phyloP scores from a whole-genome alignment of 2,329 filamentous ascomycete genomes.

The Phaeosphaeria sp. region DNA sequence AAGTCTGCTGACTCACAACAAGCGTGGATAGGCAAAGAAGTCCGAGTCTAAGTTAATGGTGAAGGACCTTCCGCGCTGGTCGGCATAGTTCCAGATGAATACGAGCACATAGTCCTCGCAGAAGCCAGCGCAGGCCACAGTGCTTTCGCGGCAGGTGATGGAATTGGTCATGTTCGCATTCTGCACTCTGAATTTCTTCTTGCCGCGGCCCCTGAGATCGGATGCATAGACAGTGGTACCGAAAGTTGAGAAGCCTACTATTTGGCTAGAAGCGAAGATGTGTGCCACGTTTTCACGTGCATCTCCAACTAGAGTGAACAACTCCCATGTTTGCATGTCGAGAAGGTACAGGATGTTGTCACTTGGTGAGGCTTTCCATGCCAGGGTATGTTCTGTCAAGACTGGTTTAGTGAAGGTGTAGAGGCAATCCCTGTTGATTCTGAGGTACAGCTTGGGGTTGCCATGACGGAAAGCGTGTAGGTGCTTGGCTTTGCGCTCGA shows the following conservation, averaged over 20 bases:
- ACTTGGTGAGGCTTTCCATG: slow-evolving; percentile 12
- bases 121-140: slow-evolving; percentile 27
- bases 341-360: slow-evolving; percentile 17
- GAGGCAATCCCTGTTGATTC: neutral
- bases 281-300: slow-evolving; percentile 29
- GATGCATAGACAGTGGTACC: slow-evolving; percentile 27
- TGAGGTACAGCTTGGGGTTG: slow-evolving; percentile 9
- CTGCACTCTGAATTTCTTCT: slow-evolving; percentile 30
- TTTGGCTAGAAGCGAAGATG: slow-evolving; percentile 26
- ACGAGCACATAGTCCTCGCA: slow-evolving; percentile 11
- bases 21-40: neutral
- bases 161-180: slow-evolving; percentile 2
- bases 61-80: slow-evolving; percentile 28
- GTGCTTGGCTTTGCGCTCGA: slow-evolving; percentile 24
- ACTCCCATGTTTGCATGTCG: slow-evolving; percentile 31
- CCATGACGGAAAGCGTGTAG: slow-evolving; percentile 36
- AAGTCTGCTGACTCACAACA: neutral
- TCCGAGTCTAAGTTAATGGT: slow-evolving; percentile 10
- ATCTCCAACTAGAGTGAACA: slow-evolving; percentile 14
- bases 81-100: slow-evolving; percentile 41
- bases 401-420: neutral
- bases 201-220: slow-evolving; percentile 14
- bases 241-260: slow-evolving; percentile 30
- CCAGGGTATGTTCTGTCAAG: slow-evolving; percentile 25
- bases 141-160: slow-evolving; percentile 26